Evolutionary conservation across 1,284 basidiomycete species (phyloP).

Genomic region (Paramarasmius palmivorus): DNA sequence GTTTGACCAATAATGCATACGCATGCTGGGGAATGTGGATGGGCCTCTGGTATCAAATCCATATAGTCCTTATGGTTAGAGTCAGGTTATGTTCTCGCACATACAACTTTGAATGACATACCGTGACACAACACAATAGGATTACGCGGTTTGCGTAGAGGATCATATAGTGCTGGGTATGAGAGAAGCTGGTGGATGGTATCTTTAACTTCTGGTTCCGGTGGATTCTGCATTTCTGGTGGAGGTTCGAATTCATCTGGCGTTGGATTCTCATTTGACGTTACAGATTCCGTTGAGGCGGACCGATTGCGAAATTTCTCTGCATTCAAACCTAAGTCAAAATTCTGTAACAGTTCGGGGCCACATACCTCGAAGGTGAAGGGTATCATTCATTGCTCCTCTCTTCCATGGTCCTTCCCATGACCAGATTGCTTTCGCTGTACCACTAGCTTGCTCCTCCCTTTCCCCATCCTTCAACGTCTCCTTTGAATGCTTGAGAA

Average conservation of each 20-base stretch:
- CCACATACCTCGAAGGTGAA: neutral
- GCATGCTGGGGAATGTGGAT: slow-evolving; percentile 72
- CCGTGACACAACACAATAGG: slow-evolving; percentile 96
- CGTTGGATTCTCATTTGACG: neutral
- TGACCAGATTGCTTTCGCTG: neutral
- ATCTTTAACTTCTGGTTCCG: slow-evolving; percentile 35
- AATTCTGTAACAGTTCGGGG: neutral
- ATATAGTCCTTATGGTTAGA: slow-evolving; percentile 72
- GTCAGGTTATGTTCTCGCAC: neutral
- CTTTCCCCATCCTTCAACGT: slow-evolving; percentile 3
- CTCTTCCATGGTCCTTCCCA: neutral
- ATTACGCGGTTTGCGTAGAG: slow-evolving; percentile 77
- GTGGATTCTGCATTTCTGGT: slow-evolving; percentile 13
- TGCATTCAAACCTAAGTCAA: neutral
- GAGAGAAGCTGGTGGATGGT: slow-evolving; percentile 74
- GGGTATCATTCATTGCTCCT: slow-evolving; percentile 1
- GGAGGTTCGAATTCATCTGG: slow-evolving; percentile 11
- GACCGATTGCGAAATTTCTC: neutral
- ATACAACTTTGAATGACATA: slow-evolving; percentile 37
- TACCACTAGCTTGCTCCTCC: neutral
- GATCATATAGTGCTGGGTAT: slow-evolving; percentile 74
- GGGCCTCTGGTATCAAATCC: slow-evolving; percentile 91
- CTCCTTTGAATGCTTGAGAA: slow-evolving; percentile 27
- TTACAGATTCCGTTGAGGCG: neutral
- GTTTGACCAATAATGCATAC: slow-evolving; percentile 95